These are phyloP conservation scores for Fusarium abutilonis DNA, from an alignment of 2,329 filamentous ascomycete genomes.

Conservation along the genomic window DNA sequence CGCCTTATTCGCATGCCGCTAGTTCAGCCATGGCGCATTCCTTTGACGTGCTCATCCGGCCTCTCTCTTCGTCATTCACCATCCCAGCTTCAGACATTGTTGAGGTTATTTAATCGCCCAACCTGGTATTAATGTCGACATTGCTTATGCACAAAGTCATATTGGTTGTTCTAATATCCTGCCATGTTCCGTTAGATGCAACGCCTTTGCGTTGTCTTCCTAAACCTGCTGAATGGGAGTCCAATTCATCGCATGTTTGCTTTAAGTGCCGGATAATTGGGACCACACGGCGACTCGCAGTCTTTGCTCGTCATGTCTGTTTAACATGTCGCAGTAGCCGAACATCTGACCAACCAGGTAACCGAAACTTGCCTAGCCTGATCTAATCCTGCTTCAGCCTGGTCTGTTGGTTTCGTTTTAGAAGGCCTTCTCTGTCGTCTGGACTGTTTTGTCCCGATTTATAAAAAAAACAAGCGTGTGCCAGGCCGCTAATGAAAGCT, in stretches of 20 bases:
- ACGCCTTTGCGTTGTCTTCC: conserved; percentile 4
- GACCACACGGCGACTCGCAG: conserved; percentile 27
- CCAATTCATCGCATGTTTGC: conserved; percentile 28
- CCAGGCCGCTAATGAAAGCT: conserved; percentile 26
- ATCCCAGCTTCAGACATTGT: conserved; percentile 24
- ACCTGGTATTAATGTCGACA: conserved; percentile 8
- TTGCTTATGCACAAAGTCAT: conserved; percentile 2
- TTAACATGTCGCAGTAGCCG: conserved; percentile 31
- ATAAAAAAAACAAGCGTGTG: conserved; percentile 13
- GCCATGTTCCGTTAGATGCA: background rate
- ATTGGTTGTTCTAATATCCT: conserved; percentile 6
- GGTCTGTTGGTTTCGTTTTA: conserved; percentile 30
- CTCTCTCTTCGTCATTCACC: conserved; percentile 8
- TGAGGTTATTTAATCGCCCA: background rate
- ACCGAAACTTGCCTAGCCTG: conserved; percentile 25
- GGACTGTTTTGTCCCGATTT: conserved; percentile 24
- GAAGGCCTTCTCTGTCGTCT: conserved; percentile 21
- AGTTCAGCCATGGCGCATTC: conserved; percentile 43
- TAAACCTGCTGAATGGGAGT: conserved; percentile 7
- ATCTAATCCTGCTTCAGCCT: conserved; percentile 26
- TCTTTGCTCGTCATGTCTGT: conserved; percentile 23
- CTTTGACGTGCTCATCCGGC: conserved; percentile 36
- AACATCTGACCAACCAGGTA: conserved; percentile 27
- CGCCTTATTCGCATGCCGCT: conserved; percentile 39
- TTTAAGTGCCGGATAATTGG: conserved; percentile 26